Evolutionary conservation across 805 yeast genomes (phyloP).

Genomic region (Saccharomycopsis sp.): DNA sequence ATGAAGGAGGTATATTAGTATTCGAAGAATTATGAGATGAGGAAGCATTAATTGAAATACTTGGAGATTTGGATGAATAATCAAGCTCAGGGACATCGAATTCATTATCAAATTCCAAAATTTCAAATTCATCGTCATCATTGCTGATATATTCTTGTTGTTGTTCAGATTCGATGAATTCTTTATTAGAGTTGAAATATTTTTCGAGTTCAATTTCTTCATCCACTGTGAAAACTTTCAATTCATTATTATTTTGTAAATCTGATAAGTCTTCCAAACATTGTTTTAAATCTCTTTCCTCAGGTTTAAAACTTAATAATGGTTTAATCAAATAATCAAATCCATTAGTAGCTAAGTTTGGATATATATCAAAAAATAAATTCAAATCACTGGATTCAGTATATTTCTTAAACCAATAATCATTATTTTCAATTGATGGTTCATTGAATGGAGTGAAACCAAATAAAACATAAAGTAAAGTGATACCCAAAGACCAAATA

Average conservation of each 20-base stretch:
- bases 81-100: too few species aligned
- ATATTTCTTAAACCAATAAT: too few species aligned
- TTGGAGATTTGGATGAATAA: too few species aligned
- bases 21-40: not conserved
- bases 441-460: constrained; percentile 73
- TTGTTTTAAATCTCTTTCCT: constrained; percentile 35
- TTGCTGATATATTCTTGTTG: not conserved
- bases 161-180: not conserved
- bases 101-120: not conserved
- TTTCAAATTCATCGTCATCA: too few species aligned
- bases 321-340: constrained; percentile 53
- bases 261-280: constrained; percentile 38
- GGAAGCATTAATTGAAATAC: not conserved
- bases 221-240: constrained; percentile 62
- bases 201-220: constrained; percentile 46
- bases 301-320: constrained; percentile 60
- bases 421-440: too few species aligned
- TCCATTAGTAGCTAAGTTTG: constrained; percentile 61
- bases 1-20: not conserved
- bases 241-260: constrained; percentile 23
- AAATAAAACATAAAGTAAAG: constrained; percentile 66
- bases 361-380: constrained; percentile 64
- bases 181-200: not conserved
- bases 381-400: constrained; percentile 31
- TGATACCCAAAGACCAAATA: constrained; percentile 82